Evolutionary conservation across 768 basidiomycete species (phyloP).

Genomic region (Tephrocybe rancida): DNA sequence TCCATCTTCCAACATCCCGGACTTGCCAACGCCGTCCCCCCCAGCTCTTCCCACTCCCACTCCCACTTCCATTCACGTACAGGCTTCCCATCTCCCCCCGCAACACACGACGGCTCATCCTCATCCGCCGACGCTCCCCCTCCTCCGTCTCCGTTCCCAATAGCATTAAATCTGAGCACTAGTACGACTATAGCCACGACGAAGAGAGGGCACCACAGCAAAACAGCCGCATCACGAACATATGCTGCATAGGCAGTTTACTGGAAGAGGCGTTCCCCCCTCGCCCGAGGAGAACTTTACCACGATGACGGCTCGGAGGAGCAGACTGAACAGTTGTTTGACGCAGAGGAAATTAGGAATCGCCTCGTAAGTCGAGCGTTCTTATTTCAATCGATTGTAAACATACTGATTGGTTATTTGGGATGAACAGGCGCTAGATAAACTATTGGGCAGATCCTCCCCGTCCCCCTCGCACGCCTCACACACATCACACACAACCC

Average conservation of each 20-base stretch:
- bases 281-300: constrained; percentile 1
- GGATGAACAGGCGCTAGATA: constrained; percentile 60
- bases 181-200: constrained; percentile 32
- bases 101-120: constrained; percentile 53
- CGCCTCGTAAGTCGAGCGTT: constrained; percentile 55
- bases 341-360: constrained; percentile 75
- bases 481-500: constrained; percentile 35
- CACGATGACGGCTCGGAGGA: constrained; percentile 69
- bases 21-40: constrained; percentile 72
- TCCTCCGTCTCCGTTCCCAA: too few species aligned
- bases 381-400: constrained; percentile 18
- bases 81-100: constrained; percentile 82
- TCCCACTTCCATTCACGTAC: constrained; percentile 19
- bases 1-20: constrained; percentile 61
- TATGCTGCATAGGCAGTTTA: constrained; percentile 26
- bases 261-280: constrained; percentile 47
- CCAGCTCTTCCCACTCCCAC: neutral
- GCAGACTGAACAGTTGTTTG: constrained; percentile 53
- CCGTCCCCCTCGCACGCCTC: constrained; percentile 43
- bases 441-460: constrained; percentile 43
- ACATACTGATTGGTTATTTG: constrained; percentile 13
- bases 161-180: constrained; percentile 7
- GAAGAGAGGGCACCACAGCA: neutral
- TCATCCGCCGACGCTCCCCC: neutral
- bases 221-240: constrained; percentile 16